phyloP scores from a whole-genome alignment of 1,284 basidiomycete genomes.

The Trametes sp. region DNA sequence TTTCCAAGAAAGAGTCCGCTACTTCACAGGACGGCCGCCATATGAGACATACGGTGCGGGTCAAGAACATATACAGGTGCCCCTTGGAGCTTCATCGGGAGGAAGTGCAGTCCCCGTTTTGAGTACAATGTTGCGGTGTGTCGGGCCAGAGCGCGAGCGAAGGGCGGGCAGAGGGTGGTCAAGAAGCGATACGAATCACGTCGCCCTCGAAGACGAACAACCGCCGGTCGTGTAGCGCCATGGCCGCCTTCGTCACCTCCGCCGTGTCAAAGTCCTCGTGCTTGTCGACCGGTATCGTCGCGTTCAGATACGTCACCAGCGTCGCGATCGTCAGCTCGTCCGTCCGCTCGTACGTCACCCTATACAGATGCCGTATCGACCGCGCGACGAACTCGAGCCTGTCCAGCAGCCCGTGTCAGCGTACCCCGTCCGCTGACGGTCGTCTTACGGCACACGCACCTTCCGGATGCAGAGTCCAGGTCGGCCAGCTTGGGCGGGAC shows the following conservation, averaged over 20 bases:
- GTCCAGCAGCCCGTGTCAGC: conserved; percentile 13
- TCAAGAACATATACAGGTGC: not conserved
- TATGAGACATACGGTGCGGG: not conserved
- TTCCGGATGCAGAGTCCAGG: conserved; percentile 60
- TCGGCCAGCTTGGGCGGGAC: conserved; percentile 52
- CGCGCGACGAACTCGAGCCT: conserved; percentile 66
- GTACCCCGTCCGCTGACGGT: not conserved
- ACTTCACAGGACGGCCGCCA: conserved; percentile 5
- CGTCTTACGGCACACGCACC: conserved; percentile 48
- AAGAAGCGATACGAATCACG: conserved; percentile 48
- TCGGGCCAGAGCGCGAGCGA: not conserved
- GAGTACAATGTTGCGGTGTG: conserved; percentile 5
- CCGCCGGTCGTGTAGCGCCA: conserved; percentile 58
- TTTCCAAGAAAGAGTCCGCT: conserved; percentile 20
- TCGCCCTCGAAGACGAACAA: conserved; percentile 66
- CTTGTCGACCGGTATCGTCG: conserved; percentile 76
- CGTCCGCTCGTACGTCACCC: conserved; percentile 64
- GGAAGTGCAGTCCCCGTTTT: conserved; percentile 1
- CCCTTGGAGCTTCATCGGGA: too few relatives aligned
- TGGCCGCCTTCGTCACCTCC: conserved; percentile 69
- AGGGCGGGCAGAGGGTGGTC: not conserved
- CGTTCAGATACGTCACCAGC: conserved; percentile 73
- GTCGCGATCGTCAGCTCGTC: conserved; percentile 74
- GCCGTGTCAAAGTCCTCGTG: conserved; percentile 80
- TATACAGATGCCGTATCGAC: conserved; percentile 67